Base-by-base conservation (phyloP, 148 eudicot genomes). In the Rhododendron griersonianum region DNA sequence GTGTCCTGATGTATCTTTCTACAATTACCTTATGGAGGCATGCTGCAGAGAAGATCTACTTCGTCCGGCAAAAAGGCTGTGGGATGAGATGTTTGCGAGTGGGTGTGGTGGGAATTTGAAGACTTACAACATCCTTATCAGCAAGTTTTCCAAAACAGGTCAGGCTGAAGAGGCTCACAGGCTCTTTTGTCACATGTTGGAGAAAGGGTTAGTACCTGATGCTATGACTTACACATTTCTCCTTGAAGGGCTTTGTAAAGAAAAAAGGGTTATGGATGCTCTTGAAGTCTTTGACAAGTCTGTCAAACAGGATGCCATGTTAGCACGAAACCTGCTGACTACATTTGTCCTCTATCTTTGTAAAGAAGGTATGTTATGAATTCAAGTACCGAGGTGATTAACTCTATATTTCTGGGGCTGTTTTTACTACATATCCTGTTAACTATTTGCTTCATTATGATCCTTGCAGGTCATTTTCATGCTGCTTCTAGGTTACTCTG, bases 1-100 rank as follows among this genome's bases (percentile, higher is more conserved):
- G 23, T 41, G 45, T 83, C 98, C 96, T 3, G 91, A 95, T 82
- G 86, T 93, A n/a, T 89, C 92, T 63, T 91, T 91, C 23, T 96
- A 94, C 85, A 95, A 96, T 91, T 85, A 39, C 85, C 92, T 96
- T 77, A 92, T 96, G 92, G 98, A 94, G 86, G 98, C 98, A 28
- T 93, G 94, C 79, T 96, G 99, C 87, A 91, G 86, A 82, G 96
- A 93, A 61, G 96, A 94, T 89, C 92, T 94, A 83, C 50, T 95
- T 63, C 97, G 98, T 53, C 99, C 99, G n/a, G 98, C 98, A 33
- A 95, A 92, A 88, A 91, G 91, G 90, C 89, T 96, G 84, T 96
- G 98, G 99, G 98, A 96, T 88, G 98, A 96, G 92, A 96, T 96
- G 98, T 96, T 96, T 89, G 88, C 95, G 11, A 90, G 89, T 85